Evolutionary conservation across 2,329 filamentous ascomycete species (phyloP).

Genomic region (Xylaria sp.): DNA sequence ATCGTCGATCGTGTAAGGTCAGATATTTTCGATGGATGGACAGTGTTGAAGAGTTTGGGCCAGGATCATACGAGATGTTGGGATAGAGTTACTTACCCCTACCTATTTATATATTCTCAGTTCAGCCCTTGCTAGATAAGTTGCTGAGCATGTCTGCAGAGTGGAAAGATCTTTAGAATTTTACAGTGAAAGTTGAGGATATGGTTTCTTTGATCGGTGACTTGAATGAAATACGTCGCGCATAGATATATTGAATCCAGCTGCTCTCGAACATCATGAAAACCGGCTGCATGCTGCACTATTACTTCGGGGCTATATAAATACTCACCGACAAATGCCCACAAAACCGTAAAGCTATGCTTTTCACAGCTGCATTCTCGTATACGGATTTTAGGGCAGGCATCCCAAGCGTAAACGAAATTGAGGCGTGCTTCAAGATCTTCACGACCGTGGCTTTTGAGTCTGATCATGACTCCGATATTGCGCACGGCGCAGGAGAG

Average conservation of each 20-base stretch:
- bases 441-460: slow-evolving; percentile 29
- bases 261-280: slow-evolving; percentile 19
- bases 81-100: not conserved
- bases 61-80: not conserved
- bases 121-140: not conserved
- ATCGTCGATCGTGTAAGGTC: not conserved
- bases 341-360: slow-evolving; percentile 2
- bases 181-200: not conserved
- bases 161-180: not conserved
- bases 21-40: not conserved
- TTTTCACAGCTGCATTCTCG: slow-evolving; percentile 3
- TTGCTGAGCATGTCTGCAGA: not conserved
- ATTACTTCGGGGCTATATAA: slow-evolving; percentile 1
- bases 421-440: slow-evolving; percentile 30
- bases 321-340: slow-evolving; percentile 12
- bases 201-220: not conserved
- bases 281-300: slow-evolving; percentile 33
- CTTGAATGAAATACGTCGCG: not conserved
- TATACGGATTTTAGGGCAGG: slow-evolving; percentile 23
- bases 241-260: not conserved
- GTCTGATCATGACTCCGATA: slow-evolving; percentile 20
- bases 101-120: not conserved
- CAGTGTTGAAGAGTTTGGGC: not conserved
- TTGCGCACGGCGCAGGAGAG: slow-evolving; percentile 22
- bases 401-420: slow-evolving; percentile 15